phyloP scores from a whole-genome alignment of 352 stramenopile species.

The Globisporangium cederbergense region DNA sequence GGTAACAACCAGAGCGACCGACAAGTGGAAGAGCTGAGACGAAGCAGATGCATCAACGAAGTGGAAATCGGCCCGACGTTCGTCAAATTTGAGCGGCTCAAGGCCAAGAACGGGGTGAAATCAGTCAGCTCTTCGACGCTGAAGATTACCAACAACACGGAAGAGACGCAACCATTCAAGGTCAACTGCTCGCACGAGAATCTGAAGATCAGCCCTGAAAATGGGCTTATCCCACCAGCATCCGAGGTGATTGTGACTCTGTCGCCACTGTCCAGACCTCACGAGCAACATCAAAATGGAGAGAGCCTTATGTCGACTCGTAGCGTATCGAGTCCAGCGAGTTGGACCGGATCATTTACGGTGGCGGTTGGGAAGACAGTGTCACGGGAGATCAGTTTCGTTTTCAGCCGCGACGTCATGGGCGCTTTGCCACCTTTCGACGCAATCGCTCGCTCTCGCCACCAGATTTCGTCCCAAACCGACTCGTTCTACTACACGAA shows the following conservation, averaged over 20 bases:
- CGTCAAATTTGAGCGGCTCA: slow-evolving; percentile 45
- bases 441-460: slow-evolving; percentile 52
- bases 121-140: slow-evolving; percentile 28
- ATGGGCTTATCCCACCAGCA: slow-evolving; percentile 41
- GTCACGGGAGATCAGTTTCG: slow-evolving; percentile 63
- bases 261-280: slow-evolving; percentile 50
- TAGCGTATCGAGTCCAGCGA: slow-evolving; percentile 19
- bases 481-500: slow-evolving; percentile 88
- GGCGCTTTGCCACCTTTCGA: slow-evolving; percentile 49
- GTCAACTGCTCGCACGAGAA: slow-evolving; percentile 54
- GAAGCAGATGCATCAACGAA: slow-evolving; percentile 34
- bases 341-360: slow-evolving; percentile 65
- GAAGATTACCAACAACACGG: slow-evolving; percentile 59
- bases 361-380: slow-evolving; percentile 47
- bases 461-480: slow-evolving; percentile 66
- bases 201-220: slow-evolving; percentile 39
- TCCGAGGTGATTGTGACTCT: slow-evolving; percentile 45
- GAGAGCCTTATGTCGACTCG: slow-evolving; percentile 7
- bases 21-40: slow-evolving; percentile 46
- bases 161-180: slow-evolving; percentile 43
- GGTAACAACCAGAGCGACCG: neutral
- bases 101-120: slow-evolving; percentile 23
- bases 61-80: slow-evolving; percentile 62
- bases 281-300: slow-evolving; percentile 18
- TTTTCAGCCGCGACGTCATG: slow-evolving; percentile 43